Conservation (phyloP, 495 filamentous ascomycete genomes). For the Cercophora scortea region DNA sequence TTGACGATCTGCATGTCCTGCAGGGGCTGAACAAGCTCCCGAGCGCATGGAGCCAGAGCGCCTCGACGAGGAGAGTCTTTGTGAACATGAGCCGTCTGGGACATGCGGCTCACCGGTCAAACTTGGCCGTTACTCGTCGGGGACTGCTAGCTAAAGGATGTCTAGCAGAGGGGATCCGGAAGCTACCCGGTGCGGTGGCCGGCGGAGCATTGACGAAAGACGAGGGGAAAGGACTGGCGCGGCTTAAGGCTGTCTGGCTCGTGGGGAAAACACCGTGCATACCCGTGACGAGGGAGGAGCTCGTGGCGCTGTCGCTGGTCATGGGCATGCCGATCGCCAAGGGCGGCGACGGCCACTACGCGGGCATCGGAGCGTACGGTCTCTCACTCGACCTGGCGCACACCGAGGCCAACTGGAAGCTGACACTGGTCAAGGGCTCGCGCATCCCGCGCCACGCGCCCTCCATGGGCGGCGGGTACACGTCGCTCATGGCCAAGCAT, state of each 20-base stretch:
- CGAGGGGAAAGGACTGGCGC: neutral
- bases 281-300: neutral
- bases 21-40: neutral
- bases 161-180: neutral
- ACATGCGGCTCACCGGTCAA: neutral
- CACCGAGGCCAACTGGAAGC: conserved; percentile 1
- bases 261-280: neutral
- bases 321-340: neutral
- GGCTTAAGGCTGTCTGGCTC: neutral
- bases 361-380: neutral
- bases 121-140: neutral
- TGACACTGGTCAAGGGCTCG: conserved; percentile 1
- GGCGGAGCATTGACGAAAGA: neutral
- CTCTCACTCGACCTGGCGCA: conserved; percentile 2
- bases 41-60: neutral
- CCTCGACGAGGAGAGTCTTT: neutral
- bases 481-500: conserved; percentile 4
- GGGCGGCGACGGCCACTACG: neutral
- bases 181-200: neutral
- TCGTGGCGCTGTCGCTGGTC: neutral
- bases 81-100: neutral
- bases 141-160: neutral
- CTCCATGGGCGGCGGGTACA: conserved; percentile 1
- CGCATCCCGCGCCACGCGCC: conserved; percentile 2
- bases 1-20: neutral